Conservation (phyloP, 768 basidiomycete species). For the Nidularia pulvinata region DNA sequence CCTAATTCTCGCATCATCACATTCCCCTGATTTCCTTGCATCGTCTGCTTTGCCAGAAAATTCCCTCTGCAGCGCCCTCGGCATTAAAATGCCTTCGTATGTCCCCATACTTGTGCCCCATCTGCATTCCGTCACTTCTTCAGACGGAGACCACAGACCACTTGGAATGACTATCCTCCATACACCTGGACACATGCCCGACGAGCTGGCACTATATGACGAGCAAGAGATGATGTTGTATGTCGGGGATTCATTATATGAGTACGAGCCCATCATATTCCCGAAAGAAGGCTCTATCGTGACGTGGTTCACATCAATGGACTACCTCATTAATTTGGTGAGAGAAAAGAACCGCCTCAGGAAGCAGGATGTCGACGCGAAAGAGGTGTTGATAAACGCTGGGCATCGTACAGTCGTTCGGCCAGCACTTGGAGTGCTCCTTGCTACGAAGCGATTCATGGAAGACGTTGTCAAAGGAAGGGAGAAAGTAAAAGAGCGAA, state of each 20-base stretch:
- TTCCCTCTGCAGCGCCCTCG: conserved; percentile 42
- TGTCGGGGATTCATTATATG: conserved; percentile 58
- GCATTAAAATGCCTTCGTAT: conserved; percentile 42
- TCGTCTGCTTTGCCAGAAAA: conserved; percentile 35
- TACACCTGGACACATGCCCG: conserved; percentile 60
- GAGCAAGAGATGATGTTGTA: conserved; percentile 48
- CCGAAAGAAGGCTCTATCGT: conserved; percentile 52
- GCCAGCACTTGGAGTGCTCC: conserved; percentile 45
- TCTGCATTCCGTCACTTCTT: conserved; percentile 25
- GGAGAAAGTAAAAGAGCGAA: conserved; percentile 29
- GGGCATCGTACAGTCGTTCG: conserved; percentile 46
- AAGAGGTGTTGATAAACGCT: conserved; percentile 40
- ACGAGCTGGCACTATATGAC: conserved; percentile 57
- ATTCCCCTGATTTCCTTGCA: conserved; percentile 43
- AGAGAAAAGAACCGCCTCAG: neutral
- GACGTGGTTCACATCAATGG: conserved; percentile 44
- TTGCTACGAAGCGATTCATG: conserved; percentile 41
- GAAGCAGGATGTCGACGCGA: neutral
- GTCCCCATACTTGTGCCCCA: conserved; percentile 44
- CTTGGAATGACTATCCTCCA: conserved; percentile 45
- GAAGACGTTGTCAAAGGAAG: conserved; percentile 40
- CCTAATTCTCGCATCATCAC: conserved; percentile 44
- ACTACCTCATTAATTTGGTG: conserved; percentile 41
- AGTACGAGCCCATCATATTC: conserved; percentile 55
- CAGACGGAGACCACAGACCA: conserved; percentile 10